Evolutionary conservation across 768 basidiomycete species (phyloP), one percentile per base, ranked within the genome.

Genomic region (Sarcodon sp.): DNA sequence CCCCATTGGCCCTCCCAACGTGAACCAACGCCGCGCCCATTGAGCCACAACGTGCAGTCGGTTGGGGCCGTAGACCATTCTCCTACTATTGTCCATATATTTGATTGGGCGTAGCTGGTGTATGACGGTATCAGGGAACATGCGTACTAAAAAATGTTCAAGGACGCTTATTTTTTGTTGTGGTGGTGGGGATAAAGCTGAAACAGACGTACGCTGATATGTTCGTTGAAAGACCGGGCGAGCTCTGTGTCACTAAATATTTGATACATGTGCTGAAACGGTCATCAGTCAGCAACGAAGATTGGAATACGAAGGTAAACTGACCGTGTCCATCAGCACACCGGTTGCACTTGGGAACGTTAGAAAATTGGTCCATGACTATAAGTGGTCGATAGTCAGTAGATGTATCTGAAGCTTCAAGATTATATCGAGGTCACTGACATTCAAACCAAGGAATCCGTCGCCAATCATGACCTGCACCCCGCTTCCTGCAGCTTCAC

Each of bases 31-130:
- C 79, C 80, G 37, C 84, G 71, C 0, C 88, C 88, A 58, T 89
- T 90, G 7, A 91, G 67, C 82, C 83, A 89, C 55, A 63, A 63
- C 0, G 87, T 80, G 55, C 87, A 90, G 59, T 87, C 85, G 0
- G 83, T 87, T 7, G 71, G 62, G 0, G 83, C 79, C 16, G 71
- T 77, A 12, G 83, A 83, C 79, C 84, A 91, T 68, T 91, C 88
- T 18, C 87, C 86, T 10, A 81, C 69, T 32, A 87, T 67, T 2
- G 83, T 87, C 80, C 80, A 87, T 33, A 88, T 66, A 52, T 81
- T 80, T 8, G 65, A 61, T 5, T 66, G 50, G 6, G 76, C 69
- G 57, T 68, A 84, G 3, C 61, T 51, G 3, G 67, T 61, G 15
- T 83, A 67, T 43, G 57, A 66, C 27, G 67, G 58, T 10, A 69